These are phyloP conservation scores for Platismatia glauca DNA, from an alignment of 495 filamentous ascomycete species.

Conservation along the genomic window DNA sequence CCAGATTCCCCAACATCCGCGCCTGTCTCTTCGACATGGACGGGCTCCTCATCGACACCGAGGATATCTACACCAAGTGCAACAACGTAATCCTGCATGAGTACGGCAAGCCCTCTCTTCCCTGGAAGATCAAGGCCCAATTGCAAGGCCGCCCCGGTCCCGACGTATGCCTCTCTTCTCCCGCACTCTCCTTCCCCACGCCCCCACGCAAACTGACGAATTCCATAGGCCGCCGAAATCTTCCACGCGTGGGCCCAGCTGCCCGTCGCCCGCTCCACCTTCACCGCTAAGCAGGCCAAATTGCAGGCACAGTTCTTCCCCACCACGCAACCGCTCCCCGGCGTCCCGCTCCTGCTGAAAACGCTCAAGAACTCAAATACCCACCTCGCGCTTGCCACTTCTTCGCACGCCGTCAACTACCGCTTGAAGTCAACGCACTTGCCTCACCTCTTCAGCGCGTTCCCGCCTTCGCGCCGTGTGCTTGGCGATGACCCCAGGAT, in stretches of 20 bases:
- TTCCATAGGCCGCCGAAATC: conserved; percentile 43
- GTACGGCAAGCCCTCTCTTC: conserved; percentile 61
- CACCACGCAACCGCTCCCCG: conserved; percentile 63
- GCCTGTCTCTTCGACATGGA: conserved; percentile 99
- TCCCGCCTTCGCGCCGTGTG: conserved; percentile 58
- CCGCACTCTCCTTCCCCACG: conserved; percentile 18
- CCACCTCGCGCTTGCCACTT: conserved; percentile 82
- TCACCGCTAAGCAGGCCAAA: conserved; percentile 43
- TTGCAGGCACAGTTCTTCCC: conserved; percentile 69
- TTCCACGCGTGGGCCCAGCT: conserved; percentile 82
- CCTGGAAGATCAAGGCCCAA: conserved; percentile 91
- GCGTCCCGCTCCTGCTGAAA: conserved; percentile 59
- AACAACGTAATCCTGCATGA: conserved; percentile 72
- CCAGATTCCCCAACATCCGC: conserved; percentile 64
- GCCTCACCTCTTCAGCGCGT: conserved; percentile 60
- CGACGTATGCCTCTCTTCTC: conserved; percentile 43
- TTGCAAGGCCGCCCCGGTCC: conserved; percentile 84
- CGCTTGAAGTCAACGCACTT: conserved; percentile 72
- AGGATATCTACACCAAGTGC: conserved; percentile 81
- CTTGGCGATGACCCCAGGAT: conserved; percentile 84
- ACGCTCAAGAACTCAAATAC: conserved; percentile 45
- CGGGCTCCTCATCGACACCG: conserved; percentile 85
- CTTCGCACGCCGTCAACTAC: conserved; percentile 62
- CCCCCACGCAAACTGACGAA: conserved; percentile 23
- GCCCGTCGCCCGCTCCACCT: conserved; percentile 60